Base-by-base conservation (phyloP, 2,329 filamentous ascomycete genomes). In the Cryoendolithus antarcticus region DNA sequence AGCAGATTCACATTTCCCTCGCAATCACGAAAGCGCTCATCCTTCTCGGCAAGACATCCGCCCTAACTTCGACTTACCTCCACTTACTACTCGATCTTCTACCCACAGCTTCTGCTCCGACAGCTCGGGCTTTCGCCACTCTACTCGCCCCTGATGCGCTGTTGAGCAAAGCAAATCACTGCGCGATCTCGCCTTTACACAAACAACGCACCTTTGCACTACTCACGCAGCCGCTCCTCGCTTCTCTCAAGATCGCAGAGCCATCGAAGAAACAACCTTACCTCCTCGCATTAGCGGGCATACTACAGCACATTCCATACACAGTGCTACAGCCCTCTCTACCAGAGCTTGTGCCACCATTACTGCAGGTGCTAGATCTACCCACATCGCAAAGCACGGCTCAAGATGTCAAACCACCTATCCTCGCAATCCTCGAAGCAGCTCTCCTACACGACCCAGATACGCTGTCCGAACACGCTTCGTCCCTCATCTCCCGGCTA, bases 181-280 rank as follows among this genome's bases (percentile, higher is more conserved):
- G 75, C 44, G 66, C 68, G 11, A 70, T 81, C 30, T 72, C 76
- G 3, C 64, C 75, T 3, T 63, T 82, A 2, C 70, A 74, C 47
- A 78, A 76, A 51, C 77, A 82, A 50, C 75, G 73, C 44, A 66
- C 72, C 31, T 81, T 82, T 58, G 68, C 67, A 24, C 70, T 74
- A 10, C 63, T 76, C 4, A 63, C 75, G 2, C 75, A 77, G 0
- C 57, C 67, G 24, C 71, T 80, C 36, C 68, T 72, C 4, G 57
- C 64, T 19, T 61, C 64, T 3, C 74, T 77, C 52, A 67, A 65
- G 41, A 57, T 57, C 11, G 63, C 67, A 6, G 56, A 59, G 24
- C 42, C 51, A 40, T 47, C 59, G 9, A 57, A 63, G 12, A 81
- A 80, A 56, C 65, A 69, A 34, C 74, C 77, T 44, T 76, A 78